These are phyloP conservation scores for Dispira parvispora DNA, from an alignment of 192 early-diverging fungal genomes.

Conservation along the genomic window DNA sequence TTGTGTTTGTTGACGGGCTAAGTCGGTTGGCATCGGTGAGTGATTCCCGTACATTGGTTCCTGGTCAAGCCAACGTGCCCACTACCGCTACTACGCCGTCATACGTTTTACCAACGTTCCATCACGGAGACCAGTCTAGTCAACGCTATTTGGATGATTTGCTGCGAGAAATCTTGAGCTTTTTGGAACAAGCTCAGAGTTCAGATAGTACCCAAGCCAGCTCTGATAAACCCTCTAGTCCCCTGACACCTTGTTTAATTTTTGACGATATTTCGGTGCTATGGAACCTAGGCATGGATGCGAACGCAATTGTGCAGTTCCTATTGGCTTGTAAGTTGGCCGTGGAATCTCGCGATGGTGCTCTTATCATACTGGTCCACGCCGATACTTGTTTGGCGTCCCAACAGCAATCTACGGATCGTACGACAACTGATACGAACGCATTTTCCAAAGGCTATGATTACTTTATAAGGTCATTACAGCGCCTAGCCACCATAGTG, in stretches of 20 bases:
- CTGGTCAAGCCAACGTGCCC: neutral
- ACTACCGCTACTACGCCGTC: neutral
- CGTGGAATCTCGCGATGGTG: neutral
- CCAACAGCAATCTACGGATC: neutral
- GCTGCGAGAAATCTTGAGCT: neutral
- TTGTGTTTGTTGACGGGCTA: neutral
- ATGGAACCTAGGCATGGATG: neutral
- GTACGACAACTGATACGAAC: neutral
- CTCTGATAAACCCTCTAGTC: neutral
- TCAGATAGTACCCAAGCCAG: neutral
- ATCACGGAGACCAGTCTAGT: neutral
- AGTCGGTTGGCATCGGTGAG: constrained; percentile 1
- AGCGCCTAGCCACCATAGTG: neutral
- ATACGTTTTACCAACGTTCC: neutral
- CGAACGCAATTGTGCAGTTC: neutral
- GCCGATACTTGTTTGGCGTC: neutral
- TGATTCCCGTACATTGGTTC: neutral
- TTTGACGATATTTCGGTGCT: constrained; percentile 7
- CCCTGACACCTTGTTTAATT: neutral
- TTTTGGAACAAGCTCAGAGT: neutral
- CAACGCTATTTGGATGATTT: neutral
- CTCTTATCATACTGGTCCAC: neutral
- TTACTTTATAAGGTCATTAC: neutral
- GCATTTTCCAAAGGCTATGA: neutral
- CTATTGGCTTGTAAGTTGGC: neutral